Evolutionary conservation across 139 green algal species (phyloP).

Genomic region (Diplosphaera chodatii): DNA sequence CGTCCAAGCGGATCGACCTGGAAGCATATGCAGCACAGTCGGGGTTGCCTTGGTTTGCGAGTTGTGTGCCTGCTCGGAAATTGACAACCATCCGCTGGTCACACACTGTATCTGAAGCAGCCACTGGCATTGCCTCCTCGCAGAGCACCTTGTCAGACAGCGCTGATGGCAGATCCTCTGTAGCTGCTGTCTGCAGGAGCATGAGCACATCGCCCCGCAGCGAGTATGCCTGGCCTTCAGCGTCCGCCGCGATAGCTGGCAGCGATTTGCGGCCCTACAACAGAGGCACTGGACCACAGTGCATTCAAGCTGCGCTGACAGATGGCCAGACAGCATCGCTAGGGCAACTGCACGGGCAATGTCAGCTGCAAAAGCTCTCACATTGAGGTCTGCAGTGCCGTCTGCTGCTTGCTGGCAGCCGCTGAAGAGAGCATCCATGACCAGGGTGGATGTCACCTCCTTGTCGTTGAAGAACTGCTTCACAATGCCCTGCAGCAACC

Average conservation of each 20-base stretch:
- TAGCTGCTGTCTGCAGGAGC: conserved; percentile 40
- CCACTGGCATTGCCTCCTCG: background rate
- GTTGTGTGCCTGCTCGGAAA: too few relatives aligned
- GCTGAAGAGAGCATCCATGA: conserved; percentile 95
- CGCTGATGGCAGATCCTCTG: conserved; percentile 28
- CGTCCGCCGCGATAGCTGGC: conserved; percentile 29
- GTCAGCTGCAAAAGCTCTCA: too few relatives aligned
- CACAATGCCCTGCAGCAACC: conserved; percentile 65
- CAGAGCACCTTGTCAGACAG: background rate
- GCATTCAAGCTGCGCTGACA: too few relatives aligned
- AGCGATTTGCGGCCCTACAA: conserved; percentile 30
- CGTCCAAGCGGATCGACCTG: background rate
- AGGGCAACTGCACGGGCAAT: too few relatives aligned
- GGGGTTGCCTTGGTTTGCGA: too few relatives aligned
- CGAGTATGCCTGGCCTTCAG: conserved; percentile 46
- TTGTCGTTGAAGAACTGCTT: conserved; percentile 99
- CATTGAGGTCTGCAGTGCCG: too few relatives aligned
- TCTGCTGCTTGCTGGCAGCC: conserved; percentile 58
- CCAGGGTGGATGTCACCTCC: conserved; percentile 95
- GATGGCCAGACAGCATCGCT: too few relatives aligned
- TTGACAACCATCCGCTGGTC: too few relatives aligned
- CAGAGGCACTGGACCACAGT: too few relatives aligned
- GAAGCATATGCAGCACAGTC: too few relatives aligned
- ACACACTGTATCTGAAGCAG: too few relatives aligned
- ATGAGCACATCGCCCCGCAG: conserved; percentile 50